A percentile compares a stretch with the other conserved stretches of the same genome.
These are phyloP conservation scores for Pachyrhizus erosus DNA, from an alignment of 306 rosid genomes.

Conservation along the genomic window DNA sequence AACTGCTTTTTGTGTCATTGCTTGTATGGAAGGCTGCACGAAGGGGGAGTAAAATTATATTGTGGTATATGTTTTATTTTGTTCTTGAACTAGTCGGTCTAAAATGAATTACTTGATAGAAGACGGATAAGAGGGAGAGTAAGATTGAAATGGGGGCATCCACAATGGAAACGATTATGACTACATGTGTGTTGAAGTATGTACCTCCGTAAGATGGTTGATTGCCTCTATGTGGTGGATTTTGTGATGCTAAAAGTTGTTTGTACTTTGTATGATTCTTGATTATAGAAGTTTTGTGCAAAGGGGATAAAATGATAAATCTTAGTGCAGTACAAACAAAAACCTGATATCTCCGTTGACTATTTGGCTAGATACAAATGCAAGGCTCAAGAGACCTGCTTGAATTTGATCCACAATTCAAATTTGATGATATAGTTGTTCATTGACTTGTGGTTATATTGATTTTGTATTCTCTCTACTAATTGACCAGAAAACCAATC, in stretches of 20 bases:
- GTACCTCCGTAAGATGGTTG: not conserved
- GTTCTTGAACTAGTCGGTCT: not conserved
- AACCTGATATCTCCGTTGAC: conserved; percentile 2
- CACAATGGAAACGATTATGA: too few relatives aligned
- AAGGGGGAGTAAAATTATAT: not conserved
- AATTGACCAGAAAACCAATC: conserved; percentile 68
- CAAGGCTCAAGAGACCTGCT: conserved; percentile 1
- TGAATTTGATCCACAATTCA: conserved; percentile 21
- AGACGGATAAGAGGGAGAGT: too few relatives aligned
- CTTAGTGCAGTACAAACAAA: not conserved
- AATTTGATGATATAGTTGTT: not conserved
- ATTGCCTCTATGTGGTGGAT: not conserved
- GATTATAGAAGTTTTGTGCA: not conserved
- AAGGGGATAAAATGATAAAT: not conserved
- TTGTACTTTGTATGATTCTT: not conserved
- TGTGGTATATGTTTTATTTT: not conserved
- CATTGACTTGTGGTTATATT: conserved; percentile 21
- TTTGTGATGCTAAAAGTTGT: not conserved
- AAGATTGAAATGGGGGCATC: too few relatives aligned
- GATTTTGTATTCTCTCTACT: conserved; percentile 15
- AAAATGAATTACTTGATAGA: not conserved
- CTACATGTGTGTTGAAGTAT: too few relatives aligned
- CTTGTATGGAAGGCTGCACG: not conserved
- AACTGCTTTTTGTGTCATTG: not conserved
- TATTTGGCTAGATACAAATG: not conserved